A percentile compares a stretch with the other conserved stretches of the same genome.
Conservation (phyloP, 331 rosid species). For the Rhamnella rubrinervis region DNA sequence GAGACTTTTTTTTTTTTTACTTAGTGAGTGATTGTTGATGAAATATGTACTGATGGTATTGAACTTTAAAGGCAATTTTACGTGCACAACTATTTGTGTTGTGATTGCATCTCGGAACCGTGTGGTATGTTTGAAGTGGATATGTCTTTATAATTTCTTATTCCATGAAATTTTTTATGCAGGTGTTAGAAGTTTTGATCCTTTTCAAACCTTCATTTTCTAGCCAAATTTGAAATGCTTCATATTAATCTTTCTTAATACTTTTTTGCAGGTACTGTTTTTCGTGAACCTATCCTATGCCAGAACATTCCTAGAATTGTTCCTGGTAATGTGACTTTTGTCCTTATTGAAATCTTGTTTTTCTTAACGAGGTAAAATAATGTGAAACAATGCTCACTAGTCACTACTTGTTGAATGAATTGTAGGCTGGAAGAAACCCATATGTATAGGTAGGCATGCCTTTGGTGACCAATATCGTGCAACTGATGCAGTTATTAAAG, state of each 20-base stretch:
- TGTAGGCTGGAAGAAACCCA: slow-evolving; percentile 97
- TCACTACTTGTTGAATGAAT: slow-evolving; percentile 37
- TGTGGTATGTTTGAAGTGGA: too few species aligned
- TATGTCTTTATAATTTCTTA: too few species aligned
- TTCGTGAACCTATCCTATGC: slow-evolving; percentile 94
- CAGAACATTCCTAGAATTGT: slow-evolving; percentile 73
- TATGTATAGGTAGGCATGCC: slow-evolving; percentile 98
- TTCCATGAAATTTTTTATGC: too few species aligned
- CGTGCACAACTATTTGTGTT: too few species aligned
- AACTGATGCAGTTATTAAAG: slow-evolving; percentile 67
- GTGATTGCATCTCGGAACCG: too few species aligned
- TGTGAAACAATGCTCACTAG: slow-evolving; percentile 25
- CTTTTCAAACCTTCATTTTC: neutral
- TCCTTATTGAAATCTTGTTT: slow-evolving; percentile 8
- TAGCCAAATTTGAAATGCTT: neutral
- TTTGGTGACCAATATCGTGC: slow-evolving; percentile 99
- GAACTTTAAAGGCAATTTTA: too few species aligned
- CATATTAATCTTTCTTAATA: neutral
- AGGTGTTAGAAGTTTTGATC: too few species aligned
- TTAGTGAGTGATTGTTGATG: too few species aligned
- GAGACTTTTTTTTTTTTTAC: too few species aligned
- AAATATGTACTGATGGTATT: too few species aligned
- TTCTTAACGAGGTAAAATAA: slow-evolving; percentile 21
- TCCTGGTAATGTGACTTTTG: slow-evolving; percentile 51
- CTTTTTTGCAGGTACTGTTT: slow-evolving; percentile 73